These are phyloP conservation scores for Rubia balearica DNA, from an alignment of 305 asterid species.

Conservation along the genomic window DNA sequence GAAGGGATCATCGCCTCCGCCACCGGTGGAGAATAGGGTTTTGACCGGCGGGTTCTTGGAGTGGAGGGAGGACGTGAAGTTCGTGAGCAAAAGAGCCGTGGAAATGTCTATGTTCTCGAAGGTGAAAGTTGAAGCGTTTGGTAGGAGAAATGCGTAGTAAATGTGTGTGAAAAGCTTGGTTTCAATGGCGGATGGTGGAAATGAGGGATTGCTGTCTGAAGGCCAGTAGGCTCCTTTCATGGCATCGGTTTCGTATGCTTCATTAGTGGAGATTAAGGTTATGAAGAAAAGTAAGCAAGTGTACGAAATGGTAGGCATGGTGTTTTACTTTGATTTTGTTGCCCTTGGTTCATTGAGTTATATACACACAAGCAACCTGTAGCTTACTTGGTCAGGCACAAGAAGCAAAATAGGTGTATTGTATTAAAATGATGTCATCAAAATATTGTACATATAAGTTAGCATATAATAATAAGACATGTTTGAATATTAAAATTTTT, in stretches of 20 bases:
- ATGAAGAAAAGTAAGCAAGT: neutral
- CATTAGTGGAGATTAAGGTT: neutral
- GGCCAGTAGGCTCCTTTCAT: slow-evolving; percentile 6
- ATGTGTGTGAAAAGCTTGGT: neutral
- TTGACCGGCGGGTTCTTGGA: slow-evolving; percentile 35
- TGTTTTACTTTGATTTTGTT: neutral
- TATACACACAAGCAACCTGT: neutral
- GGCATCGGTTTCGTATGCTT: neutral
- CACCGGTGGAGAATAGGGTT: slow-evolving; percentile 60
- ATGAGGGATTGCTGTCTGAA: neutral
- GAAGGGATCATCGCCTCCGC: slow-evolving; percentile 35
- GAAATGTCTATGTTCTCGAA: neutral
- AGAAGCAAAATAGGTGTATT: too few relatives aligned
- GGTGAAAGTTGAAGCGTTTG: neutral
- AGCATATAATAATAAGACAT: too few relatives aligned
- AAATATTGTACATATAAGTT: too few relatives aligned
- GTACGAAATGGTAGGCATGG: neutral
- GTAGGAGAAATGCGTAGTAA: slow-evolving; percentile 1
- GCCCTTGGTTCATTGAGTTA: neutral
- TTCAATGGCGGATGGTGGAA: slow-evolving; percentile 6
- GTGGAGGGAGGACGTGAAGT: slow-evolving; percentile 9
- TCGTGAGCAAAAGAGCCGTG: neutral
- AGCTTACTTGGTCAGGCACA: too few relatives aligned
- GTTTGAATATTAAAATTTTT: too few relatives aligned
- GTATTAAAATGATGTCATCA: too few relatives aligned